These are phyloP conservation scores for Fistulina hepatica DNA, from an alignment of 1,284 basidiomycete species.

Conservation along the genomic window DNA sequence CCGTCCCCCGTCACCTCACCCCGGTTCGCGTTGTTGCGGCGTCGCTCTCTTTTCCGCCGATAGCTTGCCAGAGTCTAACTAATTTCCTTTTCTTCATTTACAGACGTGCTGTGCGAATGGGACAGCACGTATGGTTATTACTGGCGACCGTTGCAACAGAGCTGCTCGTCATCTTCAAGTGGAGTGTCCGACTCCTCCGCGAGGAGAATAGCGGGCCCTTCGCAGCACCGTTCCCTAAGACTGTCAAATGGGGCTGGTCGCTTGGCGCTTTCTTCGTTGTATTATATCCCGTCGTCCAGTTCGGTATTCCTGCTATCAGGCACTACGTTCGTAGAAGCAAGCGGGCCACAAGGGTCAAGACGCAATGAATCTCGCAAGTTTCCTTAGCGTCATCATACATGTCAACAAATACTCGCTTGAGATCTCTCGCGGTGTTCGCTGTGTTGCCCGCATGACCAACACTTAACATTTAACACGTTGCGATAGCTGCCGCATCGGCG, in stretches of 20 bases:
- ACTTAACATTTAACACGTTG: no score
- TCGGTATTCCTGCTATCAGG: no score
- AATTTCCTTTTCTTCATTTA: slow-evolving; percentile 9
- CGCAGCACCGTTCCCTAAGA: slow-evolving; percentile 46
- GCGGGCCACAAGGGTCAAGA: no score
- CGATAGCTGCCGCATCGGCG: no score
- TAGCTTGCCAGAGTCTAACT: slow-evolving; percentile 4
- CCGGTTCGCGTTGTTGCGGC: not conserved
- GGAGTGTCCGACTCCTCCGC: no score
- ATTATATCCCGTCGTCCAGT: slow-evolving; percentile 58
- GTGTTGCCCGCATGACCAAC: no score
- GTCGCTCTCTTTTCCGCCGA: slow-evolving; percentile 10
- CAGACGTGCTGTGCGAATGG: slow-evolving; percentile 73
- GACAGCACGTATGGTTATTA: slow-evolving; percentile 75
- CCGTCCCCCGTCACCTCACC: no score
- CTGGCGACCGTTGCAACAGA: slow-evolving; percentile 75
- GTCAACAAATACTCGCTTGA: no score
- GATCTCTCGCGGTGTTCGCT: no score
- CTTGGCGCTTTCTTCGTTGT: slow-evolving; percentile 44
- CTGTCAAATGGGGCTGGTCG: slow-evolving; percentile 56
- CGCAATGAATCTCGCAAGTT: no score
- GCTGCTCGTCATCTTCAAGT: slow-evolving; percentile 62
- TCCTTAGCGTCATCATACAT: no score
- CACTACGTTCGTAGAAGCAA: no score
- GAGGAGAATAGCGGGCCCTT: slow-evolving; percentile 66